Evolutionary conservation across 2,329 filamentous ascomycete genomes (phyloP).

Genomic region (Aplosporella prunicola): DNA sequence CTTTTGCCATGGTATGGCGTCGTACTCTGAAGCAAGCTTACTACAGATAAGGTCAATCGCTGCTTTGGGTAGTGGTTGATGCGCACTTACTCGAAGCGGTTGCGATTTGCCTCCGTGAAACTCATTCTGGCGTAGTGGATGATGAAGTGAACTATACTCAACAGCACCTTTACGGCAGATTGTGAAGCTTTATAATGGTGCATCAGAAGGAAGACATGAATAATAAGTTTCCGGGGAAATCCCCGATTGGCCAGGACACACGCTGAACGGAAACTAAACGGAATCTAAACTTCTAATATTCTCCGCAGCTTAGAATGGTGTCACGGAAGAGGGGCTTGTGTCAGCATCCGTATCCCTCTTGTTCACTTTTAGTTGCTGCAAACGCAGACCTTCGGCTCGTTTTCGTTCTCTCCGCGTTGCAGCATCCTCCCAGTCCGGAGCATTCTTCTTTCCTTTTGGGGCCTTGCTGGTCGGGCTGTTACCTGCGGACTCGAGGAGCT

Average conservation of each 20-base stretch:
- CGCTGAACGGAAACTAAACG: slow-evolving; percentile 4
- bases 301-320: too few relatives aligned
- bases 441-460: slow-evolving; percentile 23
- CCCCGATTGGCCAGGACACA: slow-evolving; percentile 13
- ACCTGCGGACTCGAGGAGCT: slow-evolving; percentile 35
- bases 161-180: too few relatives aligned
- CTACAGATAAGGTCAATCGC: slow-evolving; percentile 26
- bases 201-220: neutral
- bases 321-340: too few relatives aligned
- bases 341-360: too few relatives aligned
- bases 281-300: too few relatives aligned
- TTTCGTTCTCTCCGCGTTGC: slow-evolving; percentile 30
- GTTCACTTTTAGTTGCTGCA: slow-evolving; percentile 3
- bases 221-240: slow-evolving; percentile 10
- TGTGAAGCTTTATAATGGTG: neutral
- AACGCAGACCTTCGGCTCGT: slow-evolving; percentile 35
- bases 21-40: slow-evolving; percentile 46
- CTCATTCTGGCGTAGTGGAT: slow-evolving; percentile 4
- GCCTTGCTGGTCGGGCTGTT: slow-evolving; percentile 2
- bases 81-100: slow-evolving; percentile 25
- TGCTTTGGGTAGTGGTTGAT: neutral
- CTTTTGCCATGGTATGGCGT: slow-evolving; percentile 43
- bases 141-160: too few relatives aligned
- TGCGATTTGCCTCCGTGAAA: slow-evolving; percentile 26
- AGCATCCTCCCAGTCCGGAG: slow-evolving; percentile 31